Conservation (phyloP, 192 early-diverging fungal genomes). For the Coemansia sp. region DNA sequence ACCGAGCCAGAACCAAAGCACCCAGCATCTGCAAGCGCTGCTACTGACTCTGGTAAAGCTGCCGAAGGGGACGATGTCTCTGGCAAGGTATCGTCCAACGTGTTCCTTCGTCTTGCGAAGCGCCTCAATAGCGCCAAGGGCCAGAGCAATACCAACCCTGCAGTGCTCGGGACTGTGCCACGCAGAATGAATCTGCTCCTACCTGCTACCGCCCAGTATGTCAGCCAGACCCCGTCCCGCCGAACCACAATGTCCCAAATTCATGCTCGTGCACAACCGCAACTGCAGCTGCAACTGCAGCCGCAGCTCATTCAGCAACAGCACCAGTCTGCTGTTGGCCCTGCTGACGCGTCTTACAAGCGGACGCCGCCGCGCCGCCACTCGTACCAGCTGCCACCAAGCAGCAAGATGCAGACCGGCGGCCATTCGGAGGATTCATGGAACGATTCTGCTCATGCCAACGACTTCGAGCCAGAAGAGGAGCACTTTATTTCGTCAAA, state of each 20-base stretch:
- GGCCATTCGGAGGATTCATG: not conserved
- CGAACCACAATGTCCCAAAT: not conserved
- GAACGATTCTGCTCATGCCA: not conserved
- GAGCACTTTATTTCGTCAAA: conserved; percentile 8
- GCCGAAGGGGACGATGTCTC: conserved; percentile 6
- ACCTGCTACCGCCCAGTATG: conserved; percentile 48
- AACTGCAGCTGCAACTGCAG: not conserved
- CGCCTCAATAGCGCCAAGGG: conserved; percentile 41
- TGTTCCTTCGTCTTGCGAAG: conserved; percentile 45
- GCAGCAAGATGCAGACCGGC: not conserved
- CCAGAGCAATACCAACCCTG: conserved; percentile 5
- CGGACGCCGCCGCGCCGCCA: conserved; percentile 42
- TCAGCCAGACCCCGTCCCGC: conserved; percentile 44
- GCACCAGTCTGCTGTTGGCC: not conserved
- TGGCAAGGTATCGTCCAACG: conserved; percentile 22
- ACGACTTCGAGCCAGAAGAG: conserved; percentile 7
- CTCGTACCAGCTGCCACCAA: conserved; percentile 36
- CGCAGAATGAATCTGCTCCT: conserved; percentile 52
- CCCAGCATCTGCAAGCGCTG: conserved; percentile 6
- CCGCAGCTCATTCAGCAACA: no score
- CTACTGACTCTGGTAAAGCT: not conserved
- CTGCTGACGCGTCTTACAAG: conserved; percentile 19
- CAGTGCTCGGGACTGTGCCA: conserved; percentile 39
- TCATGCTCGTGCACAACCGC: not conserved
- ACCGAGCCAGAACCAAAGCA: conserved; percentile 34